phyloP scores from a whole-genome alignment of 345 rosid genomes.

The Brassica juncea region DNA sequence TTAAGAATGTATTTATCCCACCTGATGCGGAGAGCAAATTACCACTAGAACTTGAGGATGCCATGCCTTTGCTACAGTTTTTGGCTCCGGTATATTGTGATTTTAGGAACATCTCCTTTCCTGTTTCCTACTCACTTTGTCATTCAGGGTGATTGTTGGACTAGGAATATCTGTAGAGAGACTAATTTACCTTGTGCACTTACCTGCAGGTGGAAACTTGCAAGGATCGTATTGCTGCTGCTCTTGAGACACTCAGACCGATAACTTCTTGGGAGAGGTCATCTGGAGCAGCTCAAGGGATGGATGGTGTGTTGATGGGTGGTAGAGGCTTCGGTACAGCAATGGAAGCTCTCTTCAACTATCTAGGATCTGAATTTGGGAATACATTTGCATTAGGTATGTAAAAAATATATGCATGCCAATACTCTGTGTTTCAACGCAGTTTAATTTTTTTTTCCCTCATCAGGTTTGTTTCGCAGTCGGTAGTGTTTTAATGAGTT shows the following conservation, averaged over 20 bases:
- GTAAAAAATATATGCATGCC: conserved; percentile 33
- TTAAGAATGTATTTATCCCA: conserved; percentile 83
- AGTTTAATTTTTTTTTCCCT: conserved; percentile 18
- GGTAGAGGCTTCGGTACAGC: conserved; percentile 98
- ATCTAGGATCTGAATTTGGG: conserved; percentile 95
- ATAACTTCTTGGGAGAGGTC: conserved; percentile 96
- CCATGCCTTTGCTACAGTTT: conserved; percentile 87
- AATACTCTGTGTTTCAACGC: not conserved
- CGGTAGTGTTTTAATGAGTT: conserved; percentile 27
- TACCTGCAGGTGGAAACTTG: conserved; percentile 78
- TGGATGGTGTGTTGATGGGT: conserved; percentile 91
- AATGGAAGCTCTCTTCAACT: conserved; percentile 91
- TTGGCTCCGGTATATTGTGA: conserved; percentile 80
- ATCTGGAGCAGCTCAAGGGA: conserved; percentile 70
- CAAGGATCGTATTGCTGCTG: conserved; percentile 87
- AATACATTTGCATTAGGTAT: conserved; percentile 93
- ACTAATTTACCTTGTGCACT: not conserved
- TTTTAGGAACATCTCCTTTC: not conserved
- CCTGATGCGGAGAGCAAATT: conserved; percentile 68
- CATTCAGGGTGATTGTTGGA: conserved; percentile 9
- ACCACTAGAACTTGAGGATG: conserved; percentile 83
- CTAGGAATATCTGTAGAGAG: not conserved
- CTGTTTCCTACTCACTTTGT: conserved; percentile 2
- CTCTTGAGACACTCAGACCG: conserved; percentile 95
- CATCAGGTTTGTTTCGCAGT: not conserved